Evolutionary conservation across 2,329 filamentous ascomycete genomes (phyloP), one percentile per base, ranked within the genome.

Genomic region (Pyrenochaeta sp.): DNA sequence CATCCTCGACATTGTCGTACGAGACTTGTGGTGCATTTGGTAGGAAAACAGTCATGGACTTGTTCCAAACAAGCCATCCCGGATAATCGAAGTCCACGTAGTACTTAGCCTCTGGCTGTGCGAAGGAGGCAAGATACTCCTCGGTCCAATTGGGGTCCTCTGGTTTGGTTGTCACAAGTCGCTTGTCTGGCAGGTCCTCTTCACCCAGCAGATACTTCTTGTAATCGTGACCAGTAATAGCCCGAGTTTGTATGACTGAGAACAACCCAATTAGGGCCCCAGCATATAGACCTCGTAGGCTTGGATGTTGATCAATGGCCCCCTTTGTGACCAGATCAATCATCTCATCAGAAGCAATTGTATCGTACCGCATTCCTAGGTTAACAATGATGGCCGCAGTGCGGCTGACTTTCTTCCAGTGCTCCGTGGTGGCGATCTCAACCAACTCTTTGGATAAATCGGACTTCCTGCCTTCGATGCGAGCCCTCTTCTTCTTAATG

Each of bases 31-130:
- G 80, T 23, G 92, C 87, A 46, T 90, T 88, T 2, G 90, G 87
- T 56, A 87, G 86, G 73, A 89, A 92, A 0, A 89, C 95, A 12
- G 87, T 88, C 81, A 98, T 94, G 29, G 84, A 87, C 75, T 95
- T 91, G 46, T 90, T 90, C 95, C 95, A 99, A 0, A 96, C 92
- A 15, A 99, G 83, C 96, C 96, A 99, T 29, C 95, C 95, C 4
- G 94, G 92, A 71, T 96, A 90, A 71, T 98, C 94, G 49, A 87
- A 85, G 71, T 99, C 95, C 40, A 98, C 87, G 72, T 93, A 96
- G 74, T 96, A 97, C 59, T 96, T 88, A 0, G 91, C 88, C 29
- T 87, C 88, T 5, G 89, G 87, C 42, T 90, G 83, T 9, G 88
- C 87, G 73, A 99, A 99, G 18, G 86, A 84, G 1, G 87, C 83